phyloP scores from a whole-genome alignment of 2,329 filamentous ascomycete species.

The Purpureocillium lavendulum region DNA sequence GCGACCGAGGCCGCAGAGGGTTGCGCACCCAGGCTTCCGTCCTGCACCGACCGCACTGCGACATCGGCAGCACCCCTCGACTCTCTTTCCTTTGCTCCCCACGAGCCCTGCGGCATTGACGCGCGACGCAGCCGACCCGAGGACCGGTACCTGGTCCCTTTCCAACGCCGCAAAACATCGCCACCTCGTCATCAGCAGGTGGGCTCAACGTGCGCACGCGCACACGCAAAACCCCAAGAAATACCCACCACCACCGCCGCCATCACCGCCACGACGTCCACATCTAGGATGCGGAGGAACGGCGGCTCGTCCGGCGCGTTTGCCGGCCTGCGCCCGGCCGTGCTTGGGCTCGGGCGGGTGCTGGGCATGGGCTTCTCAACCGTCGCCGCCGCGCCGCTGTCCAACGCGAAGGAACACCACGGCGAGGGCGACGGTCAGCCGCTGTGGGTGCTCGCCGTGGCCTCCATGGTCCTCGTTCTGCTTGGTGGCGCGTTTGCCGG shows the following conservation, averaged over 20 bases:
- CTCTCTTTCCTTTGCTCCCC: too few relatives aligned
- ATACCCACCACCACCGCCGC: too few relatives aligned
- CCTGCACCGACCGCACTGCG: too few relatives aligned
- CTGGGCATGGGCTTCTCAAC: conserved; percentile 40
- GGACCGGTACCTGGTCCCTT: too few relatives aligned
- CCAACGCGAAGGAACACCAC: conserved; percentile 18
- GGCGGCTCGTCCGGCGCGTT: conserved; percentile 21
- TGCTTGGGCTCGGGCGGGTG: conserved; percentile 44
- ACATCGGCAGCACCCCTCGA: too few relatives aligned
- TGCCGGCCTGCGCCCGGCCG: conserved; percentile 34
- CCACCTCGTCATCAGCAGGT: too few relatives aligned
- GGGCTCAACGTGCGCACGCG: too few relatives aligned
- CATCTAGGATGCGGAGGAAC: conserved; percentile 15
- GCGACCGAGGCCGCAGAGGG: not conserved
- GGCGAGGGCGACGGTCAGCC: conserved; percentile 47
- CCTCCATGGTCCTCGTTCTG: conserved; percentile 75
- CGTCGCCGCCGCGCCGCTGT: conserved; percentile 38
- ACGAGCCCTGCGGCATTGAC: too few relatives aligned
- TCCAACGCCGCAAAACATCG: too few relatives aligned
- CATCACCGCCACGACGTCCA: not conserved
- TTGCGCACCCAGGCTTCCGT: not conserved
- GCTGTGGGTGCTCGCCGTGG: conserved; percentile 73
- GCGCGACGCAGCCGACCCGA: too few relatives aligned
- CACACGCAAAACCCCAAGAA: too few relatives aligned
- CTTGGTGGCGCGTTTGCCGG: conserved; percentile 91